Conservation (phyloP, 2,329 filamentous ascomycete genomes). For the Penicillium sp. region DNA sequence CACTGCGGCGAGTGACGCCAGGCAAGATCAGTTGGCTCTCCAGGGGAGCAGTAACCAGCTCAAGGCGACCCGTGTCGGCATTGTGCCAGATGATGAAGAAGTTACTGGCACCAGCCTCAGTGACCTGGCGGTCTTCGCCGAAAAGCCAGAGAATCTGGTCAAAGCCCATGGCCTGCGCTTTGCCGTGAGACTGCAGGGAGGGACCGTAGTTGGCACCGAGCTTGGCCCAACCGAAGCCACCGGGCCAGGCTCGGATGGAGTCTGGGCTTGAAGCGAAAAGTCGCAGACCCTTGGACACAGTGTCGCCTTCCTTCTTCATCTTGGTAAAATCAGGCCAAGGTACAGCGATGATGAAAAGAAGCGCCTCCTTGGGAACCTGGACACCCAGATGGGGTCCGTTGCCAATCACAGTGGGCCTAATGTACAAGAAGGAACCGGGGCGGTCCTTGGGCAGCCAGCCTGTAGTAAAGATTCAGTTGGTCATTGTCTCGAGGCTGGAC, state of each 20-base stretch:
- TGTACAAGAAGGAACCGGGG: slow-evolving; percentile 68
- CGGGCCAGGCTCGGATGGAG: slow-evolving; percentile 85
- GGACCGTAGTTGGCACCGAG: slow-evolving; percentile 92
- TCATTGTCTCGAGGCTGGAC: no score
- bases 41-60: slow-evolving; percentile 78
- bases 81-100: slow-evolving; percentile 76
- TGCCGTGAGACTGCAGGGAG: slow-evolving; percentile 67
- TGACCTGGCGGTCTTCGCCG: slow-evolving; percentile 68
- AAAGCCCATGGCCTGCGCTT: slow-evolving; percentile 67
- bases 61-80: slow-evolving; percentile 51
- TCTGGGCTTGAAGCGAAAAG: slow-evolving; percentile 75
- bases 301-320: slow-evolving; percentile 16
- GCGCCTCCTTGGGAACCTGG: slow-evolving; percentile 70
- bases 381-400: slow-evolving; percentile 76
- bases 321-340: slow-evolving; percentile 32
- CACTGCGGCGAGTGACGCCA: slow-evolving; percentile 77
- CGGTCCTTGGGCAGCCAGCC: slow-evolving; percentile 67
- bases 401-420: slow-evolving; percentile 81
- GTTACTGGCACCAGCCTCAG: slow-evolving; percentile 86
- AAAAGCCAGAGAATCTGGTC: slow-evolving; percentile 95
- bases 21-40: slow-evolving; percentile 79
- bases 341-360: slow-evolving; percentile 74
- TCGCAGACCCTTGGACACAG: slow-evolving; percentile 45
- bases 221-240: slow-evolving; percentile 87
- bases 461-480: slow-evolving; percentile 16